phyloP scores from a whole-genome alignment of 2,329 filamentous ascomycete species.

The Fusarium sp. region DNA sequence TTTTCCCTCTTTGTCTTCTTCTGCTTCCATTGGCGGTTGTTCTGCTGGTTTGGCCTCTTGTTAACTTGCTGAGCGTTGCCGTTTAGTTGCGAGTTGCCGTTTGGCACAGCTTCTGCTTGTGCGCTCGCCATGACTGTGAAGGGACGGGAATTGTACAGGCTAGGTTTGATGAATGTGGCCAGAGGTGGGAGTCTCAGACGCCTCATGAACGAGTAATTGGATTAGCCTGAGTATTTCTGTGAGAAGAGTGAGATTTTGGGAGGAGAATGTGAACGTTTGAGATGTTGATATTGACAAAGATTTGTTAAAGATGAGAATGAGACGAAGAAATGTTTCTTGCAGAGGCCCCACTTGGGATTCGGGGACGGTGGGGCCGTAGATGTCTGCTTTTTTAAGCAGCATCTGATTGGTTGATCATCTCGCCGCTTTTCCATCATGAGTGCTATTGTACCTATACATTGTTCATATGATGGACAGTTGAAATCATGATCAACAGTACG shows the following conservation, averaged over 20 bases:
- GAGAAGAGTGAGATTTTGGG: background rate
- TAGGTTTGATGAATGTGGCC: slow-evolving; percentile 20
- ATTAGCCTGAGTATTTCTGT: background rate
- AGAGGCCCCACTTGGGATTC: slow-evolving; percentile 25
- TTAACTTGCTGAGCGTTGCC: slow-evolving; percentile 23
- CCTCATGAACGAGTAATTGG: slow-evolving; percentile 24
- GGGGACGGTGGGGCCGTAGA: slow-evolving; percentile 10
- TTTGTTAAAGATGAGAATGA: slow-evolving; percentile 20
- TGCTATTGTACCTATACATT: background rate
- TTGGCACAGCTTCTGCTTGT: slow-evolving; percentile 25
- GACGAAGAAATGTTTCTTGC: slow-evolving; percentile 36
- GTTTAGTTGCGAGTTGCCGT: slow-evolving; percentile 24
- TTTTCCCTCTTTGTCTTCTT: slow-evolving; percentile 67
- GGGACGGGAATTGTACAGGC: slow-evolving; percentile 21
- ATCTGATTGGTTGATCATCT: slow-evolving; percentile 14
- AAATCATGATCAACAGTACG: background rate
- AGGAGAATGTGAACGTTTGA: background rate
- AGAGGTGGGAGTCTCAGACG: slow-evolving; percentile 22
- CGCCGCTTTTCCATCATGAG: background rate
- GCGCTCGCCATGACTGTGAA: slow-evolving; percentile 39
- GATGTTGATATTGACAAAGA: slow-evolving; percentile 5
- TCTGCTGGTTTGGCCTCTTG: slow-evolving; percentile 38
- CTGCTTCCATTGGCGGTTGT: slow-evolving; percentile 45
- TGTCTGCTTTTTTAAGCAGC: slow-evolving; percentile 25
- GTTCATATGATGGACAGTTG: background rate